Base-by-base conservation (phyloP, 1,139 yeast species). In the Candida sanyaensis region DNA sequence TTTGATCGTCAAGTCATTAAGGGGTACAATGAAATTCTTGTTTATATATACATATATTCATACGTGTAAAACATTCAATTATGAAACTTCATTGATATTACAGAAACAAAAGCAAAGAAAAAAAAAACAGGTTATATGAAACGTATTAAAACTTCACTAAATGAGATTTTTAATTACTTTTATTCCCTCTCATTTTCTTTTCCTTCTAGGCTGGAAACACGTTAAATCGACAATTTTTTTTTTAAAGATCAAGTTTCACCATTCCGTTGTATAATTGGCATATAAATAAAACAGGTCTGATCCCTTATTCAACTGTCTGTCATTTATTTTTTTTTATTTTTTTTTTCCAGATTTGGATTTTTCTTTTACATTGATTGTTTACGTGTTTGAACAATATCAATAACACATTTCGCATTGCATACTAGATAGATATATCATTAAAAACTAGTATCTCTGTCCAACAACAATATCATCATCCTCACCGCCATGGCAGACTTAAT, bases 331-430 rank as follows among this genome's bases (percentile, higher is more conserved):
- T n/a, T n/a, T n/a, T n/a, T n/a, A n/a, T n/a, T 31, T 31, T n/a
- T n/a, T 11, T 6, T 17, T 32, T 12, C 21, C 12, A 5, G 5
- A 21, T 17, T 23, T 24, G 29, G 10, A n/a, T 36, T 8, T n/a
- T 24, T 3, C 17, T 12, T 23, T 23, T 36, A 23, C 7, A n/a
- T 36, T 36, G 27, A 23, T 36, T 24, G 10, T 17, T 24, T 11
- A 34, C 7, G 17, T 11, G 11, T 32, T 32, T 3, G 36, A 21
- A 24, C 28, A 36, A 36, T 36, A 36, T 13, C 28, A 24, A 24
- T 36, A 36, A 24, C 17, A 36, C 13, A 11, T 23, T 36, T n/a
- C 29, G 39, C 39, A 36, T 36, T 36, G 39, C 39, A 36, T 36
- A 17, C 21, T 17, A 26, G 28, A 26, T 6, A 6, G 28, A 26